Base-by-base conservation (phyloP, 306 rosid species). In the Delonix regia region DNA sequence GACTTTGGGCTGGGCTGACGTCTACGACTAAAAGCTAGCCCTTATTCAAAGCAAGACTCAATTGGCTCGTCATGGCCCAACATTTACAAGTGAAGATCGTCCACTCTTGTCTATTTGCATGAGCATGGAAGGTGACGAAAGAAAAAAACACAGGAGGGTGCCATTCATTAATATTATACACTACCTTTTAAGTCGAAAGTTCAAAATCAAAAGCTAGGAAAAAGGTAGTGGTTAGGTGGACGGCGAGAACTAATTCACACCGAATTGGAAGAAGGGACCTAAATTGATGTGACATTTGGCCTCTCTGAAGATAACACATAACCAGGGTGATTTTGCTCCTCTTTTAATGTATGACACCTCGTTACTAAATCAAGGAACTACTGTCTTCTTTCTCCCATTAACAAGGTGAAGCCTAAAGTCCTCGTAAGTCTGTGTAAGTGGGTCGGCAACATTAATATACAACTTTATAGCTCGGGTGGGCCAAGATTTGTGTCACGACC, bases 161-260 rank as follows among this genome's bases (percentile, higher is more conserved):
- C 9, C 12, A 15, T 14, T 28, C 9, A 60, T 28, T 1, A 28
- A 28, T 12, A 56, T 5, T 24, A 30, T 30, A 62, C 13, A 2
- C 25, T 12, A 62, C 21, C 47, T 64, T 36, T 9, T 9, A 21
- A n/a, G n/a, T 15, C 5, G 11, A 28, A 67, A 7, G 80, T 16
- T 64, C 66, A 62, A 69, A 76, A 84, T 72, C n/a, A 57, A 68
- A 34, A 19, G 51, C 28, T n/a, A 21, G 41, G 42, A 11, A 48
- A 76, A 80, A 81, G 83, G 77, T 11, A 76, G 12, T 3, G 45
- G 42, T 74, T 57, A 62, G 48, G 78, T 28, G 68, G 85, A 69
- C 27, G 33, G 34, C 41, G 73, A 82, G 68, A 73, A 27, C 57
- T 80, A 69, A 74, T 67, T 7, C 24, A 38, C 12, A 64, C 64